These are phyloP conservation scores for Talaromyces sp. DNA, from an alignment of 2,329 filamentous ascomycete species.

Conservation along the genomic window DNA sequence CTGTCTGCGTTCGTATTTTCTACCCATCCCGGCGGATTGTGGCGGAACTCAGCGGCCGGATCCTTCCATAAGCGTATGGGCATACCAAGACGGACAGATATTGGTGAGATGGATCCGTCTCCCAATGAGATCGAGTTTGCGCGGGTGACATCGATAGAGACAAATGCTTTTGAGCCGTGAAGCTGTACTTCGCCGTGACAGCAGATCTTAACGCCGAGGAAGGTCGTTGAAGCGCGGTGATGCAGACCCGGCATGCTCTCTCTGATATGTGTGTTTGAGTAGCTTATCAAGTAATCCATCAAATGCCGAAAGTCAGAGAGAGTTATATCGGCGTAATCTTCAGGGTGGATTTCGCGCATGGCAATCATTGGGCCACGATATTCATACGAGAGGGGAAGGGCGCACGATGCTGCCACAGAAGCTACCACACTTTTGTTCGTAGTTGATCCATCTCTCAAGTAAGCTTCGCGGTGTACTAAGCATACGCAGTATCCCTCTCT, in stretches of 20 bases:
- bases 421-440: neutral
- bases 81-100: slow-evolving; percentile 15
- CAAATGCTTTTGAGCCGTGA: neutral
- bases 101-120: slow-evolving; percentile 1
- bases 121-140: neutral
- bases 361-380: neutral
- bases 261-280: neutral
- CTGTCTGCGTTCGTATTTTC: too few relatives aligned
- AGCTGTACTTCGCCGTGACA: neutral
- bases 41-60: neutral
- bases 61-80: slow-evolving; percentile 16
- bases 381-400: neutral
- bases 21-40: neutral
- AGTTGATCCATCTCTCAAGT: neutral
- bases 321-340: slow-evolving; percentile 15
- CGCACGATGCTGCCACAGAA: neutral
- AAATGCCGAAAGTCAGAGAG: slow-evolving; percentile 17
- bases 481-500: too few relatives aligned
- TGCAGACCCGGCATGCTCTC: neutral
- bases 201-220: neutral
- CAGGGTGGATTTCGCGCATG: neutral
- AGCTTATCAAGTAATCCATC: slow-evolving; percentile 14
- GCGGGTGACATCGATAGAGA: neutral
- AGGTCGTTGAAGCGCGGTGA: neutral
- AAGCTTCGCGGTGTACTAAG: too few relatives aligned